Evolutionary conservation across 106 monocot species (phyloP).

Genomic region (Xerophyta viscosa): DNA sequence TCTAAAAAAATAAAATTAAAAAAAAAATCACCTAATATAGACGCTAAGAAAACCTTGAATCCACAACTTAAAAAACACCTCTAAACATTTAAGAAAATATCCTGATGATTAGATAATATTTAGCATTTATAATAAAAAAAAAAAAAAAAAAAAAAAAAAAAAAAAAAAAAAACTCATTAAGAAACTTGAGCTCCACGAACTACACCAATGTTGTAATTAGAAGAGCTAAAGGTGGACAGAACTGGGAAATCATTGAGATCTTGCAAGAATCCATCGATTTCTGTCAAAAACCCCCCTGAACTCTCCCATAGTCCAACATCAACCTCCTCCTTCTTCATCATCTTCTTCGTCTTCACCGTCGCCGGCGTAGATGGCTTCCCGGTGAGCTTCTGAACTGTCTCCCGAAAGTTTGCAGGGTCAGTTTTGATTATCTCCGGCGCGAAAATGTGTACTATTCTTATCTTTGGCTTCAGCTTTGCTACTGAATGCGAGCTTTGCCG

Average conservation of each 20-base stretch:
- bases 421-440: slow-evolving; percentile 84
- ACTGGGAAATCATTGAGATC: slow-evolving; percentile 2
- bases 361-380: slow-evolving; percentile 28
- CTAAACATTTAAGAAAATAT: no score
- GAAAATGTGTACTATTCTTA: slow-evolving; percentile 34
- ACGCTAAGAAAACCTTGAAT: no score
- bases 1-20: no score
- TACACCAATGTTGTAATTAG: background rate
- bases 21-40: no score
- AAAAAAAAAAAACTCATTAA: no score
- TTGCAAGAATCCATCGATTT: slow-evolving; percentile 8
- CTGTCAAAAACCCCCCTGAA: slow-evolving; percentile 1
- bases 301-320: background rate
- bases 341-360: background rate
- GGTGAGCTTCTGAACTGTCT: slow-evolving; percentile 80
- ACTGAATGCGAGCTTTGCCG: no score
- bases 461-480: background rate
- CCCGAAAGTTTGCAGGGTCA: slow-evolving; percentile 54
- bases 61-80: no score
- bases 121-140: no score
- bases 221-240: background rate
- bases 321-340: background rate
- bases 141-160: no score
- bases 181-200: background rate
- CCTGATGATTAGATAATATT: no score